Base-by-base conservation (phyloP, 768 basidiomycete genomes). In the Rickenella mellea region DNA sequence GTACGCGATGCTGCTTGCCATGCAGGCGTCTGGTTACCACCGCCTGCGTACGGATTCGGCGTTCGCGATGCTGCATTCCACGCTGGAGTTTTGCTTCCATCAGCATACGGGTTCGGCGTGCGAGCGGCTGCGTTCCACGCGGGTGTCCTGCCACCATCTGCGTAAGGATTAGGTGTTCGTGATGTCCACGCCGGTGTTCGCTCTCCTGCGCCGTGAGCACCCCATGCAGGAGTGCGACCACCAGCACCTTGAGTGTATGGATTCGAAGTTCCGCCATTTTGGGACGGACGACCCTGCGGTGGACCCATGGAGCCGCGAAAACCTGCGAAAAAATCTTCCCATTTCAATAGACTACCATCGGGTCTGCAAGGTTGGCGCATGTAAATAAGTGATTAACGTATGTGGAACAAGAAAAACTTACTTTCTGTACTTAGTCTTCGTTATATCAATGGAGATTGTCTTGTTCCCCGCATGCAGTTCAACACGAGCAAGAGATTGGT, bases 381-480 rank as follows among this genome's bases (percentile, higher is more conserved):
- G 33, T 32, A 25, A 20, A 27, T 15, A 42, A 29, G 31, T 25
- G 36, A 29, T 43, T 43, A 5, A 22, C 1, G 20, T 19, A 14
- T 29, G 14, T 25, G 33, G 21, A 19, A 27, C 20, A n/a, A 29
- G 32, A 12, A 44, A 11, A 2, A 71, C 85, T 55, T 55, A 89
- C 88, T 77, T 59, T 63, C 81, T 73, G 43, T 80, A 71, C 48
- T 76, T 71, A 15, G 94, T 61, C 55, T 86, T 88, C 33, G 74
- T 71, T 55, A 91, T 88, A 37, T 86, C 83, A 44, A 97, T 80
- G 28, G 81, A 82, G 44, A 99, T 80, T 17, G 92, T 69, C 61
- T 89, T 92, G 61, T 92, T 93, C 28, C 83, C 83, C 11, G 90
- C 81, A 46, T 74, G 68, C n/a, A 99, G 67, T 60, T 98, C 96